Conservation (phyloP, 257 asterid species). For the Forsythia viridissima region DNA sequence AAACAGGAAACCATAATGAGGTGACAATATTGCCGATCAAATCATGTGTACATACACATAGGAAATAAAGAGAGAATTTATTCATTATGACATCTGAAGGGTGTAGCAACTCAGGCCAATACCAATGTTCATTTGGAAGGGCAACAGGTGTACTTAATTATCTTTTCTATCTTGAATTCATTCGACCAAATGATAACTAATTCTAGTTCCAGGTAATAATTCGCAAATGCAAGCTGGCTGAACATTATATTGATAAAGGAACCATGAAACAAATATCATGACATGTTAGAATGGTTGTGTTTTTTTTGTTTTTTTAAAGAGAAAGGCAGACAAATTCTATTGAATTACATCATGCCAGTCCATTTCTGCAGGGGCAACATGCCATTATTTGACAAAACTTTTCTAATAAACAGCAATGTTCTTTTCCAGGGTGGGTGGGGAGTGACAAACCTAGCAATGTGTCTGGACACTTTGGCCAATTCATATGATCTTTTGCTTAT, state of each 20-base stretch:
- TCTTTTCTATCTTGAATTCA: background rate
- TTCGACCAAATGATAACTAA: slow-evolving; percentile 15
- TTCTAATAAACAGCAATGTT: slow-evolving; percentile 1
- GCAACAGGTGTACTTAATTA: slow-evolving; percentile 8
- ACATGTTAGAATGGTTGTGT: slow-evolving; percentile 6
- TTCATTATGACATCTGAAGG: background rate
- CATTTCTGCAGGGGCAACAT: slow-evolving; percentile 6
- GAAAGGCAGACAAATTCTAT: background rate
- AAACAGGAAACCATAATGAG: slow-evolving; percentile 21
- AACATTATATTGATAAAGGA: slow-evolving; percentile 3
- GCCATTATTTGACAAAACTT: background rate
- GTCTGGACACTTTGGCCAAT: slow-evolving; percentile 13
- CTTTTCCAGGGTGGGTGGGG: slow-evolving; percentile 1
- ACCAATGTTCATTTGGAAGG: slow-evolving; percentile 5
- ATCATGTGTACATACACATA: background rate
- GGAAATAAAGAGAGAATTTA: background rate
- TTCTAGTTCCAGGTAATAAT: background rate
- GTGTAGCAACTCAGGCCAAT: background rate
- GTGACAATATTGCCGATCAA: background rate
- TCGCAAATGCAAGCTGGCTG: background rate
- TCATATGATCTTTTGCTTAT: background rate
- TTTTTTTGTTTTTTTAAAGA: background rate
- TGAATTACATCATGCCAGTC: background rate
- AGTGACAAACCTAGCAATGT: slow-evolving; percentile 9
- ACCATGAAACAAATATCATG: background rate